A percentile compares a stretch with the other conserved stretches of the same genome.
Conservation (phyloP, 2,329 filamentous ascomycete species). For the Penicillium italicum region DNA sequence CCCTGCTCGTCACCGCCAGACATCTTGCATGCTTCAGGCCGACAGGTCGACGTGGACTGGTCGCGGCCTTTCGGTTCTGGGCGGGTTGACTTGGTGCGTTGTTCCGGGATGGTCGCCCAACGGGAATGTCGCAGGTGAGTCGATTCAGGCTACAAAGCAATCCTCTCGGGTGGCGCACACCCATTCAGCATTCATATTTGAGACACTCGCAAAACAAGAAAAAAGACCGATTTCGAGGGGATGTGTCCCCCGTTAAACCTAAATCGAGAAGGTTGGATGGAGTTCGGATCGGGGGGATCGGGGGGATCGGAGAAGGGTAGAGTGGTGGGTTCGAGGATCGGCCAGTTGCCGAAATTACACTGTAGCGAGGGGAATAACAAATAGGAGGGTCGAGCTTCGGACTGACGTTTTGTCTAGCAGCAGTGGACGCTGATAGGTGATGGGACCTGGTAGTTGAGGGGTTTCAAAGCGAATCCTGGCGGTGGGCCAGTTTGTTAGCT, state of each 20-base stretch:
- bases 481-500: conserved; percentile 21
- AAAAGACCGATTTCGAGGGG: conserved; percentile 8
- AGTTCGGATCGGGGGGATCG: conserved; percentile 7
- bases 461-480: conserved; percentile 6
- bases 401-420: conserved; percentile 28
- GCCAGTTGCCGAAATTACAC: conserved; percentile 8
- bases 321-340: conserved; percentile 5
- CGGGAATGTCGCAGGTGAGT: conserved; percentile 34
- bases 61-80: conserved; percentile 28
- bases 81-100: conserved; percentile 37
- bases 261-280: conserved; percentile 2
- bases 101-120: conserved; percentile 37
- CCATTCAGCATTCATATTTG: conserved; percentile 38
- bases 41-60: conserved; percentile 30
- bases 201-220: conserved; percentile 16
- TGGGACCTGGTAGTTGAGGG: neutral
- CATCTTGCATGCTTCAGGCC: conserved; percentile 41
- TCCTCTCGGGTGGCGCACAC: conserved; percentile 37
- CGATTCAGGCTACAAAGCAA: conserved; percentile 39
- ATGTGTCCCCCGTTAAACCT: conserved; percentile 13
- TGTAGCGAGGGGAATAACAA: conserved; percentile 9
- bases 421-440: conserved; percentile 16
- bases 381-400: conserved; percentile 15
- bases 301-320: conserved; percentile 2
- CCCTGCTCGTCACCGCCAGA: conserved; percentile 43